Percentiles rank a stretch among this genome's conserved stretches.
phyloP scores from a whole-genome alignment of 176 grass and related monocot genomes.

The Pontederia crassipes region DNA sequence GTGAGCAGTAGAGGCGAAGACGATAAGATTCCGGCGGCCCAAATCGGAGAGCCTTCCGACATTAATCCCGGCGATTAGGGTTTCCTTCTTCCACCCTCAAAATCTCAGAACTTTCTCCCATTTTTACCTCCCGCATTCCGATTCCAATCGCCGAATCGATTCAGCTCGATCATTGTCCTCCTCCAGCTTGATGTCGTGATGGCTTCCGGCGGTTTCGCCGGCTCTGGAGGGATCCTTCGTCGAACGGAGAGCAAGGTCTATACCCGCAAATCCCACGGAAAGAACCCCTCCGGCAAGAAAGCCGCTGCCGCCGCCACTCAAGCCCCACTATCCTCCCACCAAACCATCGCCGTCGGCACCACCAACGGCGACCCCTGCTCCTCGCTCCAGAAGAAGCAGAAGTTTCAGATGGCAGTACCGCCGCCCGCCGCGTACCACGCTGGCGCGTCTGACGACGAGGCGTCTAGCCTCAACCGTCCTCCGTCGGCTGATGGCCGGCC shows the following conservation, averaged over 20 bases:
- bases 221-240: neutral
- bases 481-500: neutral
- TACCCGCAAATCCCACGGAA: slow-evolving; percentile 43
- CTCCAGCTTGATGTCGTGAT: no score
- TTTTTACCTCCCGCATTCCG: no score
- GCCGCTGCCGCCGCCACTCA: neutral
- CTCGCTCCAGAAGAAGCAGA: neutral
- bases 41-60: no score
- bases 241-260: slow-evolving; percentile 23
- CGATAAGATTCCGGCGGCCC: no score
- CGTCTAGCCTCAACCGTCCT: neutral
- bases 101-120: no score
- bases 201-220: neutral
- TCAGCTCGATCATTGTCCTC: no score
- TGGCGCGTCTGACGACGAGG: neutral
- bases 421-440: neutral
- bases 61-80: no score
- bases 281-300: neutral
- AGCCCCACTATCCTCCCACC: neutral
- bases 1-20: no score
- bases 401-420: neutral
- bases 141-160: no score
- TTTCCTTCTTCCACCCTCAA: no score
- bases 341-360: slow-evolving; percentile 1
- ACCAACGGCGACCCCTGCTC: neutral